Base-by-base conservation (phyloP, 2,329 filamentous ascomycete species). In the Atkinsonella texensis region DNA sequence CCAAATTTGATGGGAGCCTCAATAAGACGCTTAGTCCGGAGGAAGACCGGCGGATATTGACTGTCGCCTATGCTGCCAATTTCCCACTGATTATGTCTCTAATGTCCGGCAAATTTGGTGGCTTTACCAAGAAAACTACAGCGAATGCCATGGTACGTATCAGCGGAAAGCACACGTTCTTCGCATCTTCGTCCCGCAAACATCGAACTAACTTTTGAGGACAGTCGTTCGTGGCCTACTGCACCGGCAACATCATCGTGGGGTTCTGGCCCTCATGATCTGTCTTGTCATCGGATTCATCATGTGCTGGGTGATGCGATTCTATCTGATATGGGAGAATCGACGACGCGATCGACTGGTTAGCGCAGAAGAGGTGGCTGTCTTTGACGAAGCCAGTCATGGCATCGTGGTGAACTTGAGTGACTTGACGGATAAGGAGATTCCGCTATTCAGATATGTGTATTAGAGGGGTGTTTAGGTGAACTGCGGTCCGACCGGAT, bases 51-150 rank as follows among this genome's bases (percentile, higher is more conserved):
- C 67, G 76, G n/a, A 60, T 85, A 15, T 60, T 84, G n/a, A n/a
- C n/a, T n/a, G n/a, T 77, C 74, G 8, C 77, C 72, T 2, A 72
- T 75, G 58, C 77, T 70, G 58, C 55, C 38, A 58, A 57, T 39
- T 60, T 63, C 43, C 60, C 63, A 15, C 68, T 83, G 35, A 65
- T 73, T 45, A 70, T 83, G 63, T 75, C 75, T 10, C 71, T 83
- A 66, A 69, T 79, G 35, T 74, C 74, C 0, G 70, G 76, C 6
- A 84, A 84, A 58, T 68, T 81, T 33, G 79, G 74, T 18, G 81
- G 80, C 0, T 77, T 81, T 50, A 84, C 80, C 1, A 84, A 84
- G 66, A 83, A 81, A 58, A 71, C 74, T 1, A 74, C 77, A 4
- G 74, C 77, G 12, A 74, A 81, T 8, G 77, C 79, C 1, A 72